Evolutionary conservation across 768 basidiomycete genomes (phyloP).

Genomic region (Russula earlei): DNA sequence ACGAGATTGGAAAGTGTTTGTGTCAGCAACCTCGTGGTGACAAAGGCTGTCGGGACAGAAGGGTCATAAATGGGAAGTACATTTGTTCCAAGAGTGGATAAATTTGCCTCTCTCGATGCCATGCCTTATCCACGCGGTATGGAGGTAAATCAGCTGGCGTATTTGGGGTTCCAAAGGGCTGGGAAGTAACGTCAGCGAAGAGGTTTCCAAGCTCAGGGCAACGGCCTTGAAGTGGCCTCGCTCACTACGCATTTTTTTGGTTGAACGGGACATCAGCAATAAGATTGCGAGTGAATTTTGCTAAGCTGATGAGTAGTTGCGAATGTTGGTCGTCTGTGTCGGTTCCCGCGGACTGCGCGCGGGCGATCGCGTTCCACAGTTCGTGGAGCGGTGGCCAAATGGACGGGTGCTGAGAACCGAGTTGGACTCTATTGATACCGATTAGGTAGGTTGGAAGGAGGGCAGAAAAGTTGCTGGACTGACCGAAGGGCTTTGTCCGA

Average conservation of each 20-base stretch:
- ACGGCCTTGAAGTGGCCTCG: constrained; percentile 5
- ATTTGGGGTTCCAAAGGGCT: constrained; percentile 69
- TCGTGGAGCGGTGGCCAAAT: constrained; percentile 15
- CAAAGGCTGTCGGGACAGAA: constrained; percentile 39
- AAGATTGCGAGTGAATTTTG: constrained; percentile 76
- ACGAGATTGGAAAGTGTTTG: constrained; percentile 82
- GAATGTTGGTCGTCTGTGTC: constrained; percentile 32
- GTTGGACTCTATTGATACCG: neutral
- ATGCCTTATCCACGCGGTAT: constrained; percentile 70
- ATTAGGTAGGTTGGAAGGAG: neutral
- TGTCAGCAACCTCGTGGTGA: constrained; percentile 53
- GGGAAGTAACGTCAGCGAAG: neutral
- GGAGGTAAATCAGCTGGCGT: constrained; percentile 54
- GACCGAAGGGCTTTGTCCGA: constrained; percentile 15
- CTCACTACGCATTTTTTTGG: constrained; percentile 69
- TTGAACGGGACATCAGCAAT: constrained; percentile 67
- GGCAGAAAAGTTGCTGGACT: neutral
- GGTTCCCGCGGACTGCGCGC: constrained; percentile 27
- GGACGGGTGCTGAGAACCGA: constrained; percentile 12
- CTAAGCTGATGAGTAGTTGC: constrained; percentile 32
- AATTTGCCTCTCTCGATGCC: constrained; percentile 36
- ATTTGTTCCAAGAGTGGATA: neutral
- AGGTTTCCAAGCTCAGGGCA: neutral
- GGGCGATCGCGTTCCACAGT: constrained; percentile 39
- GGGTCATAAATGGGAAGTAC: neutral